Evolutionary conservation across 352 stramenopile genomes (phyloP).

Genomic region (Globisporangium sylvaticum): DNA sequence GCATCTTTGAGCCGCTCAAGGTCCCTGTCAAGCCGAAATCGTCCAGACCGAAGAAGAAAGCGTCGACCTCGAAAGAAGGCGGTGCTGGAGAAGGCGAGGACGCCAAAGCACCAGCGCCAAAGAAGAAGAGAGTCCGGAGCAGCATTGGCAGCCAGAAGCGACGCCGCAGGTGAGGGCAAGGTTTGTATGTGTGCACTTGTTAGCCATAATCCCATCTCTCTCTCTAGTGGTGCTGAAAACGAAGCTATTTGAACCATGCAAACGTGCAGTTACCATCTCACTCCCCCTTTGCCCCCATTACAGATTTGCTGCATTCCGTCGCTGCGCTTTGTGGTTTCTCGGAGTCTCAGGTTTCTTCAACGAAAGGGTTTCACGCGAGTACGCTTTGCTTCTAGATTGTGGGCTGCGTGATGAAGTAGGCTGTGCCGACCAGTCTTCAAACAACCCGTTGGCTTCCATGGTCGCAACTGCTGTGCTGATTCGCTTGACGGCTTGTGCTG

Average conservation of each 20-base stretch:
- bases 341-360: neutral
- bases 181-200: neutral
- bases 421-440: neutral
- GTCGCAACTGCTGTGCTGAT: slow-evolving; percentile 1
- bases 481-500: neutral
- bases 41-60: slow-evolving; percentile 29
- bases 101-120: neutral
- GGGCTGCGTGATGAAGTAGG: neutral
- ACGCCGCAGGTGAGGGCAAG: slow-evolving; percentile 25
- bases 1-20: slow-evolving; percentile 67
- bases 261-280: neutral
- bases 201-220: neutral
- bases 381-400: neutral
- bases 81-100: neutral
- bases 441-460: neutral
- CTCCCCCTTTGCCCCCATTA: neutral
- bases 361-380: neutral
- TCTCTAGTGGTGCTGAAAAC: neutral
- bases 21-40: slow-evolving; percentile 36
- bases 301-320: neutral
- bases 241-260: neutral
- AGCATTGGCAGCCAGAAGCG: slow-evolving; percentile 46
- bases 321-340: neutral
- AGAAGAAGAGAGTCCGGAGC: slow-evolving; percentile 24
- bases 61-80: slow-evolving; percentile 2